Base-by-base conservation (phyloP, 352 stramenopile genomes). In the Chrysophaeum taylorii region DNA sequence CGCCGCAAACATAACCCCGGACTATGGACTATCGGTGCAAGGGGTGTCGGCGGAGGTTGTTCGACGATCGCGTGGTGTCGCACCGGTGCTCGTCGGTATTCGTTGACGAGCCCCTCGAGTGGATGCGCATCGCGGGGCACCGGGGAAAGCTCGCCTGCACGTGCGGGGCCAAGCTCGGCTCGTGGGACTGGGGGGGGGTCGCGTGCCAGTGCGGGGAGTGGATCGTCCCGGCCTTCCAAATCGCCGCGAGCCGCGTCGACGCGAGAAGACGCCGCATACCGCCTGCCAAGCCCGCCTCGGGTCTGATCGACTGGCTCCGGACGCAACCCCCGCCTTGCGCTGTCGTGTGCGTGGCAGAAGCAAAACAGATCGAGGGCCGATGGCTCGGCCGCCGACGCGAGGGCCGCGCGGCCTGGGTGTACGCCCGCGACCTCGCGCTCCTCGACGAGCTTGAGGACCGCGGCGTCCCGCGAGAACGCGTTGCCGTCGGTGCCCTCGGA, bases 131-230 rank as follows among this genome's bases (percentile, higher is more conserved):
- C 31, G 33, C 31, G 31, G 5, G 5, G 18, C 18, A 21, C 48
- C 18, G 5, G 18, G 57, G 57, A 9, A 21, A 31, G 12, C 31
- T 66, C 12, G 9, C 1, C 33, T 66, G 57, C 35, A 16, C 31
- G 1, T 66, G 57, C 57, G 57, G 31, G 33, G 57, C 57, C 31
- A 66, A 66, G 57, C 5, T 66, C 18, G 57, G 57, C 12, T 1
- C 15, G 2, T 66, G 57, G 57, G 21, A 1, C 33, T 66, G 57
- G 57, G 45, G 7, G 12, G 57, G 57, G 18, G 12, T 23, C 12
- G 4, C 12, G 57, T 66, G 57, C 57, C 9, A 18, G 18, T 66
- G 57, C 57, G 57, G 57, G 33, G 57, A 42, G 21, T 66, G 57
- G 57, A 23, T 66, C 57, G 57, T 36, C 12, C 57, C 57, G 12